Percentiles rank a stretch among this genome's conserved stretches.
Evolutionary conservation across 768 basidiomycete genomes (phyloP).

Genomic region (Mycena polygramma): DNA sequence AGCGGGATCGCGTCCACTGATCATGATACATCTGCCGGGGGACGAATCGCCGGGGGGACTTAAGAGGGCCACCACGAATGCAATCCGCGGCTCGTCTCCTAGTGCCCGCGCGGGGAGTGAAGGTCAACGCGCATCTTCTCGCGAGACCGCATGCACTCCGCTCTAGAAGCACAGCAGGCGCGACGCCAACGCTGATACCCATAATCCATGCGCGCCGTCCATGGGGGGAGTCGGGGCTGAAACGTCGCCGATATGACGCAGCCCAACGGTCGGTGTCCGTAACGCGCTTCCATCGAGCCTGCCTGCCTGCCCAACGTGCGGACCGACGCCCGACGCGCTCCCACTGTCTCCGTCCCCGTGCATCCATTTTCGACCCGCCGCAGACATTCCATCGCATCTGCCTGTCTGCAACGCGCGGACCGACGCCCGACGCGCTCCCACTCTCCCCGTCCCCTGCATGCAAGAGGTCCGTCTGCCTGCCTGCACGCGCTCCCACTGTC

Average conservation of each 20-base stretch:
- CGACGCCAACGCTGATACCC: too few species aligned
- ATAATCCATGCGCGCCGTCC: not conserved
- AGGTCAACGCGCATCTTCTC: too few species aligned
- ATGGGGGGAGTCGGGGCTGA: not conserved
- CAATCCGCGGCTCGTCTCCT: not conserved
- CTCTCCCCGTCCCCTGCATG: not conserved
- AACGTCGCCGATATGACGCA: not conserved
- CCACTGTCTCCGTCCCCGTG: too few species aligned
- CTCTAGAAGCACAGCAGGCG: not conserved
- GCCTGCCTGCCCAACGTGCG: not conserved
- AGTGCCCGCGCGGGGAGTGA: too few species aligned
- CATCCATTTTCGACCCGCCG: not conserved
- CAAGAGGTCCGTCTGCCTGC: too few species aligned
- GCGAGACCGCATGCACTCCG: not conserved
- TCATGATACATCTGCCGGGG: not conserved
- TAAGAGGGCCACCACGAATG: not conserved
- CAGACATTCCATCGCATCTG: not conserved
- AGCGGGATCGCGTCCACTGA: too few species aligned
- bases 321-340: conserved; percentile 1
- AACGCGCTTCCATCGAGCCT: not conserved
- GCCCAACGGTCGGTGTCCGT: too few species aligned
- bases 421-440: not conserved
- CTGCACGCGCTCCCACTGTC: too few species aligned
- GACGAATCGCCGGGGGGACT: conserved; percentile 19
- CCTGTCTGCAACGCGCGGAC: too few species aligned